Evolutionary conservation across 2,329 filamentous ascomycete genomes (phyloP), one percentile per base, ranked within the genome.

Genomic region (Fusarium proliferatum): DNA sequence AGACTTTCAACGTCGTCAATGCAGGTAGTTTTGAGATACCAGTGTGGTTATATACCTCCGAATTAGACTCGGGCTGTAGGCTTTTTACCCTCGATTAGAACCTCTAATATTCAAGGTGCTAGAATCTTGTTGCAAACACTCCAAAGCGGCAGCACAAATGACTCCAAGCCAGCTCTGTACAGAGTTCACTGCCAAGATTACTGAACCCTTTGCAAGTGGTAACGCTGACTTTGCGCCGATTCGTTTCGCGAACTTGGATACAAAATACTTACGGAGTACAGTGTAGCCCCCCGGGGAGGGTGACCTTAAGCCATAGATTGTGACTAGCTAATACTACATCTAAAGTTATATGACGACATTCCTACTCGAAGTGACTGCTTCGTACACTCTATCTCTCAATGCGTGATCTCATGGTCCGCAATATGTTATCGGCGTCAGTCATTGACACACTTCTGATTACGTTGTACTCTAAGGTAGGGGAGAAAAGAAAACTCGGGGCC

Each of bases 341-440:
- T 11, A 13, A 17, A 34, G 10, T 19, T 19, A 34, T 19, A 21
- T 23, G 30, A 19, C 28, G 3, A 7, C 8, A 34, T 51, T 7
- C 11, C 21, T 51, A 7, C 5, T 23, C 10, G 21, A 10, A 11
- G 11, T 34, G 21, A 34, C 9, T 13, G 10, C 5, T 13, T 33
- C 10, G 0, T 23, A 4, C 3, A 23, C 16, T 19, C 28, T 23
- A 9, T 19, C 21, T 51, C 48, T 6, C 13, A 21, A 6, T n/a
- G 0, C 9, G 1, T 30, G 9, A 33, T 9, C 3, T 33, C 7
- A 12, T 3, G 6, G 15, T 12, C 21, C 10, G 2, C 5, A 6
- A 3, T 33, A 17, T 16, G 2, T 17, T 5, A 19, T 23, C 13
- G 16, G 11, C 3, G 4, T 13, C 28, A 5, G 3, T 9, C 5